These are phyloP conservation scores for Botrytis squamosa DNA, from an alignment of 2,329 filamentous ascomycete genomes.

Conservation along the genomic window DNA sequence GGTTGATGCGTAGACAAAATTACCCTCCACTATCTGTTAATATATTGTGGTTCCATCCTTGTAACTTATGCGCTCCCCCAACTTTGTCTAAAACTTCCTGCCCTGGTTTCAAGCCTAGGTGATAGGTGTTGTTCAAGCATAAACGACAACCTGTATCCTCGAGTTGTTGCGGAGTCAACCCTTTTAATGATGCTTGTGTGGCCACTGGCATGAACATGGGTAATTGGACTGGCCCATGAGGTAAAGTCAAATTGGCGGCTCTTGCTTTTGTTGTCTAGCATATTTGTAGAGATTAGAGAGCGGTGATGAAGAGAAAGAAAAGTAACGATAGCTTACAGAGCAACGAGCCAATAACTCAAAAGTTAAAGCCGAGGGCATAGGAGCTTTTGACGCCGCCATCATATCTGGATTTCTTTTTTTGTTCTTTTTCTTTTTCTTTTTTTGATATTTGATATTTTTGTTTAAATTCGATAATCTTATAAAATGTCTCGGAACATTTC, in stretches of 20 bases:
- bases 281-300: constrained; percentile 16
- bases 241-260: constrained; percentile 81
- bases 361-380: constrained; percentile 64
- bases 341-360: constrained; percentile 78
- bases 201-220: constrained; percentile 99
- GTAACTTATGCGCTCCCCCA: constrained; percentile 89
- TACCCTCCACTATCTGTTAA: constrained; percentile 77
- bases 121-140: constrained; percentile 98
- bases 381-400: constrained; percentile 23
- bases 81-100: constrained; percentile 83
- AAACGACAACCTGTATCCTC: constrained; percentile 85
- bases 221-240: constrained; percentile 85
- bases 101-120: constrained; percentile 90
- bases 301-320: constrained; percentile 15
- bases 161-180: constrained; percentile 86
- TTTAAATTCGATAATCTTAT: not conserved
- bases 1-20: constrained; percentile 32
- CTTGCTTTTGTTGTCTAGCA: constrained; percentile 86
- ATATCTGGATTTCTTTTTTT: not conserved
- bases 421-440: too few relatives aligned
- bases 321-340: constrained; percentile 58
- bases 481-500: not conserved
- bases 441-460: fast-evolving
- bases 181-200: constrained; percentile 93
- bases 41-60: constrained; percentile 94